phyloP scores from a whole-genome alignment of 345 rosid genomes.

The Eucalyptus pumila region DNA sequence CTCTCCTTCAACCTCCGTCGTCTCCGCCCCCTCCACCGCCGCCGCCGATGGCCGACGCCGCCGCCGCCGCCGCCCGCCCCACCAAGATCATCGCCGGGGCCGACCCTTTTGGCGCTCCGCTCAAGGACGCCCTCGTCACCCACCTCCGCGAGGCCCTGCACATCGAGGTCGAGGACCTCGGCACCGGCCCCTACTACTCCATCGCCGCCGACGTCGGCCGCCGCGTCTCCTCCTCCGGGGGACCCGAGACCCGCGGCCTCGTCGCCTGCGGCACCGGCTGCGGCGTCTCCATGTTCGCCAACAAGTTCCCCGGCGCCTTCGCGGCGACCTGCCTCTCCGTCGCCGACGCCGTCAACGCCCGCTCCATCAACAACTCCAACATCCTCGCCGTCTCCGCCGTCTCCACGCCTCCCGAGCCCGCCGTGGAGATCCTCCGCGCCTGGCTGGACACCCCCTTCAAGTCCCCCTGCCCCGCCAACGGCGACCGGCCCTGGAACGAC shows the following conservation, averaged over 20 bases:
- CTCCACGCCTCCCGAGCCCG: conserved; percentile 35
- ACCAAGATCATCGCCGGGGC: conserved; percentile 57
- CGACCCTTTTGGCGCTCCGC: conserved; percentile 46
- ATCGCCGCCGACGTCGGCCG: conserved; percentile 79
- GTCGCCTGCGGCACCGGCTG: conserved; percentile 75
- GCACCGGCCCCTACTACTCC: conserved; percentile 67
- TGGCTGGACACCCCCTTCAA: conserved; percentile 70
- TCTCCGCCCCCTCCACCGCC: background rate
- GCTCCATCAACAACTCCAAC: conserved; percentile 75
- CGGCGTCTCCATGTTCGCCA: conserved; percentile 80
- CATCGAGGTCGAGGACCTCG: conserved; percentile 74
- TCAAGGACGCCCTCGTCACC: conserved; percentile 55
- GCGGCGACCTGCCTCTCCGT: conserved; percentile 68
- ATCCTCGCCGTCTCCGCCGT: conserved; percentile 72
- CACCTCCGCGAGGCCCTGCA: conserved; percentile 60
- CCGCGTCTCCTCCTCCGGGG: conserved; percentile 35
- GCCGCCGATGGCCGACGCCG: conserved; percentile 5
- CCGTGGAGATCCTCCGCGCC: conserved; percentile 46
- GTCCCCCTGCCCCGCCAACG: conserved; percentile 67
- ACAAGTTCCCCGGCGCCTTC: conserved; percentile 75
- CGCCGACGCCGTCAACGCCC: conserved; percentile 52
- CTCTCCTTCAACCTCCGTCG: background rate
- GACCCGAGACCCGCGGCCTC: conserved; percentile 36
- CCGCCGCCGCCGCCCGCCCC: background rate
- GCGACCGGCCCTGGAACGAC: conserved; percentile 43